phyloP scores from a whole-genome alignment of 1,139 yeast genomes.

The Saccharomycopsis hybrid region DNA sequence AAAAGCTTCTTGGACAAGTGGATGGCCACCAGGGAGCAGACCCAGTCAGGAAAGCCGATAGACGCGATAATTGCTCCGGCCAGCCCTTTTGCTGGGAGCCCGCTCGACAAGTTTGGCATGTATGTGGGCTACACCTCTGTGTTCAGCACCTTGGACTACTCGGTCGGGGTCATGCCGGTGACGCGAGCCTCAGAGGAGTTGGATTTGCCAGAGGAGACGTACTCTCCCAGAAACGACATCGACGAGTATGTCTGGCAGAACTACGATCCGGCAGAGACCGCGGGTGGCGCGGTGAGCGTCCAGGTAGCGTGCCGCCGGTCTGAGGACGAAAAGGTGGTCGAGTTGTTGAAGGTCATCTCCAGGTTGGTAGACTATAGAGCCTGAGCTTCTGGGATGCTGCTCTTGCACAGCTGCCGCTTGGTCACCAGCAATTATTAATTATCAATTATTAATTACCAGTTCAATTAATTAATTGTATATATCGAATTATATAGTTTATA shows the following conservation, averaged over 20 bases:
- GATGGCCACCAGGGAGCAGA: constrained; percentile 34
- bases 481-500: too few species aligned
- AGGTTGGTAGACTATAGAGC: too few species aligned
- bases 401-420: too few species aligned
- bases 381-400: too few species aligned
- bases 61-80: constrained; percentile 46
- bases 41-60: constrained; percentile 36
- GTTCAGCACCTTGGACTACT: constrained; percentile 52
- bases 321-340: constrained; percentile 37
- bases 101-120: constrained; percentile 46
- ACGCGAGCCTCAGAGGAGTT: constrained; percentile 32
- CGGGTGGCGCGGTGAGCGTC: constrained; percentile 38
- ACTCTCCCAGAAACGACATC: constrained; percentile 22
- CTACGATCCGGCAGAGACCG: constrained; percentile 33
- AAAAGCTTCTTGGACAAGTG: constrained; percentile 35
- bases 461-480: too few species aligned
- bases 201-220: constrained; percentile 24
- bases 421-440: too few species aligned
- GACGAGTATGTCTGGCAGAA: constrained; percentile 24
- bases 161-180: constrained; percentile 50
- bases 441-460: constrained; percentile 21
- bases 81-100: constrained; percentile 41
- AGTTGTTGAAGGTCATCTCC: constrained; percentile 36
- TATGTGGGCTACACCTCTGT: constrained; percentile 58
- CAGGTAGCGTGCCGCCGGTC: constrained; percentile 36